Evolutionary conservation across 2,329 filamentous ascomycete species (phyloP).

Genomic region (Diaporthe sp.): DNA sequence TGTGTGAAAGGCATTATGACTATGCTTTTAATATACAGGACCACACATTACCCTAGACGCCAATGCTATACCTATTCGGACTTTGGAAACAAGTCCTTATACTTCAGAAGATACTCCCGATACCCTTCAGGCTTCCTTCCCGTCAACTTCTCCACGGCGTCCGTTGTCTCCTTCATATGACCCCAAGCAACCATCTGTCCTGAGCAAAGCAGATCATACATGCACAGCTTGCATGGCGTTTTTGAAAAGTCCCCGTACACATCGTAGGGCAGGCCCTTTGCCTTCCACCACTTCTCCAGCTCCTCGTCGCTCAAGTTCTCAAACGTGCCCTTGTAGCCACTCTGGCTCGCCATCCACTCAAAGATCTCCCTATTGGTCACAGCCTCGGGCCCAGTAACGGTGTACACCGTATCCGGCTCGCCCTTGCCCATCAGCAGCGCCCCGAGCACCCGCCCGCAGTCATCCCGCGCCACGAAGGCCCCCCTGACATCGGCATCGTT

Average conservation of each 20-base stretch:
- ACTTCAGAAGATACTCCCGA: slow-evolving; percentile 38
- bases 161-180: slow-evolving; percentile 35
- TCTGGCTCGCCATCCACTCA: slow-evolving; percentile 43
- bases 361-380: slow-evolving; percentile 43
- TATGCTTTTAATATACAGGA: background rate
- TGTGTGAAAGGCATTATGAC: background rate
- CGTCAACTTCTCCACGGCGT: slow-evolving; percentile 38
- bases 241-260: slow-evolving; percentile 41
- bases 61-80: background rate
- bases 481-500: slow-evolving; percentile 41
- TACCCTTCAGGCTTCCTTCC: slow-evolving; percentile 36
- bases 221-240: slow-evolving; percentile 42
- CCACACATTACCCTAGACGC: background rate
- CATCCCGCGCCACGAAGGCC: slow-evolving; percentile 44
- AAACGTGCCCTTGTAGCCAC: slow-evolving; percentile 42
- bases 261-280: slow-evolving; percentile 40
- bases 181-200: slow-evolving; percentile 40
- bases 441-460: slow-evolving; percentile 42
- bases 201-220: slow-evolving; percentile 42
- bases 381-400: slow-evolving; percentile 42
- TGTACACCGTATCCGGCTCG: slow-evolving; percentile 37
- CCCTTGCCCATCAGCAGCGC: slow-evolving; percentile 43
- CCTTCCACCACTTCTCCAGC: slow-evolving; percentile 40
- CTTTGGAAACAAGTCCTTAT: slow-evolving; percentile 37
- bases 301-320: slow-evolving; percentile 42